phyloP scores from a whole-genome alignment of 2,329 filamentous ascomycete genomes.

The Fusarium incarnatum region DNA sequence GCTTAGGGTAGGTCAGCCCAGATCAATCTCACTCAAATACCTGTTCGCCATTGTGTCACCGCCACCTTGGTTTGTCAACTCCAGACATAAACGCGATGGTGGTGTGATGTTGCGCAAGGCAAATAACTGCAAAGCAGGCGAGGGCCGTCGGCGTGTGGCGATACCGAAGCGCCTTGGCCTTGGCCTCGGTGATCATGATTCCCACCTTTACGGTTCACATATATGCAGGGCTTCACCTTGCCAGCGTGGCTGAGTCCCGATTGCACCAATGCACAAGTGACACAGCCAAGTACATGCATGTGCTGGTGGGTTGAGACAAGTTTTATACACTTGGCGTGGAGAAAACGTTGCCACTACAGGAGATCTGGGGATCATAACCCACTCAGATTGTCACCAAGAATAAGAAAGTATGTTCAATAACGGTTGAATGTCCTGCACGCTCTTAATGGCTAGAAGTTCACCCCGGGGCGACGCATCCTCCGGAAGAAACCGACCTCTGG shows the following conservation, averaged over 20 bases:
- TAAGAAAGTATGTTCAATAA: neutral
- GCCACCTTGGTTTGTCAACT: neutral
- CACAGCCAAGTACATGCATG: neutral
- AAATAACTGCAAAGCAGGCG: neutral
- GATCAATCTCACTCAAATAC: neutral
- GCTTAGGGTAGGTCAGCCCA: neutral
- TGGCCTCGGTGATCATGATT: neutral
- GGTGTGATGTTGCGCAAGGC: too few species aligned
- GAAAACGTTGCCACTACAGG: neutral
- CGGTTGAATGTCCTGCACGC: neutral
- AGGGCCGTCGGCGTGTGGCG: neutral
- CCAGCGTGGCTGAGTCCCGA: neutral
- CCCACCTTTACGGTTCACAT: neutral
- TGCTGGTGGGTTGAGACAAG: neutral
- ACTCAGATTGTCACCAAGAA: neutral
- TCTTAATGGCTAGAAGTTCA: neutral
- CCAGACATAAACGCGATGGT: neutral
- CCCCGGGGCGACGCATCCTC: fast-evolving
- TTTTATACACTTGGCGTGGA: constrained; percentile 4
- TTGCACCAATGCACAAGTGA: neutral
- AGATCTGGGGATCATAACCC: neutral
- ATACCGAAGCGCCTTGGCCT: neutral
- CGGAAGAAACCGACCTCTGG: too few species aligned
- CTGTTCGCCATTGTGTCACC: fast-evolving
- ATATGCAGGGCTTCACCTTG: neutral